Percentiles rank a stretch among this genome's conserved stretches.
phyloP scores from a whole-genome alignment of 176 grass and related monocot genomes.

The Typha latifolia region DNA sequence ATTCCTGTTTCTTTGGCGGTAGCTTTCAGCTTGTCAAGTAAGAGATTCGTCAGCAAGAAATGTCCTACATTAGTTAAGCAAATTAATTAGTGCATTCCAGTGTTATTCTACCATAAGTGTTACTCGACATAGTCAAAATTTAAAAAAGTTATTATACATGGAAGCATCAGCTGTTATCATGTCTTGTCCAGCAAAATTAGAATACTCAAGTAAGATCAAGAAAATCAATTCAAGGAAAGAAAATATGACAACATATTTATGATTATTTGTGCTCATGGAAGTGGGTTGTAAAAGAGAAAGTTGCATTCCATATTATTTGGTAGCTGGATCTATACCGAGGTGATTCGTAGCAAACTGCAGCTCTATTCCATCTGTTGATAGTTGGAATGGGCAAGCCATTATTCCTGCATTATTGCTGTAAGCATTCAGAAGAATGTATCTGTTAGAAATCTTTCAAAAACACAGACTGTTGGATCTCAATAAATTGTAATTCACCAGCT shows the following conservation, averaged over 20 bases:
- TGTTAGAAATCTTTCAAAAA: neutral
- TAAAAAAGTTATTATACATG: too few species aligned
- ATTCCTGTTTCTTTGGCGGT: slow-evolving; percentile 56
- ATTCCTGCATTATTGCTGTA: slow-evolving; percentile 89
- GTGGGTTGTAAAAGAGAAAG: neutral
- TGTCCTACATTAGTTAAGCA: slow-evolving; percentile 39
- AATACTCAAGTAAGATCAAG: too few species aligned
- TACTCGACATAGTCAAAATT: neutral
- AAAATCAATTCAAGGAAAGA: too few species aligned
- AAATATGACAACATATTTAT: too few species aligned
- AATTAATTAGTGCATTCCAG: neutral
- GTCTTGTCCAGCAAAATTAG: too few species aligned
- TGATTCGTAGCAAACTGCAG: slow-evolving; percentile 81
- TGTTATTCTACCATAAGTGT: neutral
- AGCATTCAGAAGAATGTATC: neutral
- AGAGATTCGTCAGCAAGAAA: slow-evolving; percentile 71
- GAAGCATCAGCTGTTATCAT: too few species aligned
- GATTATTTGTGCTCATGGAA: neutral
- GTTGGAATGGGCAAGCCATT: slow-evolving; percentile 72
- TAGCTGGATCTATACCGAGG: slow-evolving; percentile 29
- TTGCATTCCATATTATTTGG: neutral
- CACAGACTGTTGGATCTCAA: neutral
- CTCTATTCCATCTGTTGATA: slow-evolving; percentile 70
- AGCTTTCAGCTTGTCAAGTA: slow-evolving; percentile 81
- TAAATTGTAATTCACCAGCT: too few species aligned